Evolutionary conservation across 306 rosid genomes (phyloP), one percentile per base, ranked within the genome.

Genomic region (Trifolium subterraneum): DNA sequence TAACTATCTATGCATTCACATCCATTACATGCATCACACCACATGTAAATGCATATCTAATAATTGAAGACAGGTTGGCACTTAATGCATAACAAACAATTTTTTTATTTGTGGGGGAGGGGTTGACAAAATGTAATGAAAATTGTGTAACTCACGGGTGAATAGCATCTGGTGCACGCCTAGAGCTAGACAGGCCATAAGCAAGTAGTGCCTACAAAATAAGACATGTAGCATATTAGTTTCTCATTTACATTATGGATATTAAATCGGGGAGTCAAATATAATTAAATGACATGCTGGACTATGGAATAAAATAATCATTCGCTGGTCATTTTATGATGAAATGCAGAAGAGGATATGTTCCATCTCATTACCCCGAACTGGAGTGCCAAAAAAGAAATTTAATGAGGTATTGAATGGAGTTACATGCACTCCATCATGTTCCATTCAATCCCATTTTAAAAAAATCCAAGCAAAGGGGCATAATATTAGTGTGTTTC

Each of bases 91-190:
- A 62, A 42, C 50, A 8, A 70, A 70, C 50, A 5, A 7, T 9
- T 2, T 42, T 22, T 2, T 7, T 3, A 29, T 3, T 60, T 3
- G 27, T 54, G 20, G 36, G 16, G 1, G 6, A 1, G 14, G 25
- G 38, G 14, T n/a, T 19, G 35, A 38, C 71, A 84, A 80, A 23
- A 69, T 41, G 13, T 2, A 48, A 55, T 58, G 25, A 66, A 65
- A 14, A 54, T 13, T 31, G 31, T 12, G 52, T 18, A 47, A 87
- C 99, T 92, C 79, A 95, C 99, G 98, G 98, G 77, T 95, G 99
- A 44, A 92, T 67, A 71, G 98, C 98, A 84, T 95, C 99, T 10
- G 99, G 99, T 59, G 99, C 99, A 55, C 99, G 98, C 78, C 98
- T 90, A 67, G 99, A 95, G 88, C 99, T 95, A 83, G 82, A 81